A percentile compares a stretch with the other conserved stretches of the same genome.
phyloP scores from a whole-genome alignment of 768 basidiomycete species.

The Boletus insuetus region DNA sequence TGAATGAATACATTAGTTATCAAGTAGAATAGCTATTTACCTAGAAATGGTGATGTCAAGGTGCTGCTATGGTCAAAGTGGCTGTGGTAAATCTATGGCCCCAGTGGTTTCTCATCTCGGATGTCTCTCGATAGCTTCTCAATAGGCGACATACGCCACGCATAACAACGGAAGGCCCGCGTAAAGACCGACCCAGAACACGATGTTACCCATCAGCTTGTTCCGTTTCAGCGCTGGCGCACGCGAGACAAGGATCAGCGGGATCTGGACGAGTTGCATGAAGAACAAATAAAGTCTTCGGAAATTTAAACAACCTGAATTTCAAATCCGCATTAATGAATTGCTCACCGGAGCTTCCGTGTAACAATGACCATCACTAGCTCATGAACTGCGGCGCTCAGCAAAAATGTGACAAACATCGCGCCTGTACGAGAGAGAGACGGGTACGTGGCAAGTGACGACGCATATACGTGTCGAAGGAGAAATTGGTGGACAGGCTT shows the following conservation, averaged over 20 bases:
- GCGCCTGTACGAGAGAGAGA: slow-evolving; percentile 75
- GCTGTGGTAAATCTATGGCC: slow-evolving; percentile 1
- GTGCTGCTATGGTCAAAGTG: not conserved
- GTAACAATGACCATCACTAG: slow-evolving; percentile 96
- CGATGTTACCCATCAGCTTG: slow-evolving; percentile 75
- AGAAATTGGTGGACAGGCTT: slow-evolving; percentile 94
- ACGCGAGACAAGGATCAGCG: slow-evolving; percentile 80
- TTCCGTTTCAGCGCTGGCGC: slow-evolving; percentile 77
- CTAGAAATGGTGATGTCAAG: not conserved
- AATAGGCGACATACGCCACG: slow-evolving; percentile 67
- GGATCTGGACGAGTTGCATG: slow-evolving; percentile 86
- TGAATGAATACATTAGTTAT: not conserved
- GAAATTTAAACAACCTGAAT: not conserved
- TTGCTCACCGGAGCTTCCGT: slow-evolving; percentile 76
- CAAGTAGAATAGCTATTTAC: slow-evolving; percentile 1
- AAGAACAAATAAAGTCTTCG: slow-evolving; percentile 81
- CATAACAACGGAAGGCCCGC: slow-evolving; percentile 92
- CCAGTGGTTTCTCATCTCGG: slow-evolving; percentile 1
- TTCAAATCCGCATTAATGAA: not conserved
- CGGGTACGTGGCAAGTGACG: slow-evolving; percentile 70
- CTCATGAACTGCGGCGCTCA: slow-evolving; percentile 90
- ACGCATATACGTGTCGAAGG: slow-evolving; percentile 92
- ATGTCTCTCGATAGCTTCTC: slow-evolving; percentile 13
- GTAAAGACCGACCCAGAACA: slow-evolving; percentile 94
- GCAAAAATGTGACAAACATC: slow-evolving; percentile 88